Base-by-base conservation (phyloP, 345 rosid genomes). In the Reutealis trisperma region DNA sequence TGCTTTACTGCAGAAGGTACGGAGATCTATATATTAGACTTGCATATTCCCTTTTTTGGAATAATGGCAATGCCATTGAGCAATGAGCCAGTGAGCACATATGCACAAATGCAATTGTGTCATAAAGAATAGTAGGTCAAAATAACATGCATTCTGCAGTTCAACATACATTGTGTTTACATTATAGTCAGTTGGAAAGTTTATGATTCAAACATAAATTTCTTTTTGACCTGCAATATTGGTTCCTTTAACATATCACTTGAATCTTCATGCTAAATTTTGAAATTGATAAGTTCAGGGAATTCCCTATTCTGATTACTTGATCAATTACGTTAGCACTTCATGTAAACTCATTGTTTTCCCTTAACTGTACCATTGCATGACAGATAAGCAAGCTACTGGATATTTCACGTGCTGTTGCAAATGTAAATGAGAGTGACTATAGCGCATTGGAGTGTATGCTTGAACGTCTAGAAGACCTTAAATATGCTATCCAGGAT, bases 401-500 rank as follows among this genome's bases (percentile, higher is more conserved):
- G 62, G 90, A 92, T 42, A 88, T 93, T 81, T 88, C 94, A 68
- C 98, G 93, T 51, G 81, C 91, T 54, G 89, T 96, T 78, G 94
- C 88, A 83, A 92, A 86, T 85, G 84, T 86, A 69, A 93, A 89
- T 72, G 84, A 86, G 37, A 85, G 83, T 71, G 97, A 93, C 79
- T 91, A 89, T 68, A 81, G 84, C 80, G 82, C 93, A 58, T 47
- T 96, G 86, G 92, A 92, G 77, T 87, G 76, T 75, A 83, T 96
- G 96, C 89, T 96, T 75, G 94, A 88, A 78, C 89, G 84, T 64
- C 77, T 93, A 66, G 93, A 96, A 77, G 96, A 93, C 78, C 86
- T 96, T 16, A 96, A 92, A 80, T 96, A 96, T 32, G 89, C 91
- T 76, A 91, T 93, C 78, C 97, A 96, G 85, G 99, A 96, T 75